Percentiles rank a stretch among this genome's conserved stretches.
Evolutionary conservation across 2,329 filamentous ascomycete genomes (phyloP).

Genomic region (Microsporum audouinii): DNA sequence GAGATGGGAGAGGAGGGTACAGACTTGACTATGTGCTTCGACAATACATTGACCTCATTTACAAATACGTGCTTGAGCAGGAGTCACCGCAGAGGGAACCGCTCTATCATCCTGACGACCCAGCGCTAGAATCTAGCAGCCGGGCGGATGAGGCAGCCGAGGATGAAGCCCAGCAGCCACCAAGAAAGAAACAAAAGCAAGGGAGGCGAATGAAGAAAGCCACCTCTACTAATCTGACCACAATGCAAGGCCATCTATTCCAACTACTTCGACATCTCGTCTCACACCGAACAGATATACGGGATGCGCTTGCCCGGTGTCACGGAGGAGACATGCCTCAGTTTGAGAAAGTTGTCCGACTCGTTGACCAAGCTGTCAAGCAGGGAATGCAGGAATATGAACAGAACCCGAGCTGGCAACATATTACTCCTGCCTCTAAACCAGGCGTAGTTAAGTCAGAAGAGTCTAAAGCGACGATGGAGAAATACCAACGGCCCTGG

Average conservation of each 20-base stretch:
- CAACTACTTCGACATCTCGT: constrained; percentile 78
- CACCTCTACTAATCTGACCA: constrained; percentile 55
- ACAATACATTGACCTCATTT: constrained; percentile 81
- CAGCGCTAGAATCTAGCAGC: constrained; percentile 19
- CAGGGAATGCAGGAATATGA: constrained; percentile 59
- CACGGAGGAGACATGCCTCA: constrained; percentile 59
- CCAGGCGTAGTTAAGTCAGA: constrained; percentile 20
- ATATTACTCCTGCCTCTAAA: constrained; percentile 8
- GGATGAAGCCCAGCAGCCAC: constrained; percentile 15
- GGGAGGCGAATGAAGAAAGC: constrained; percentile 32
- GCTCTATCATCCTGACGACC: constrained; percentile 56
- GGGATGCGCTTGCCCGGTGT: constrained; percentile 66
- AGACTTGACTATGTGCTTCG: constrained; percentile 78
- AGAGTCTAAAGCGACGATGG: constrained; percentile 50
- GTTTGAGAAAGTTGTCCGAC: constrained; percentile 62
- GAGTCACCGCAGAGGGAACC: constrained; percentile 54
- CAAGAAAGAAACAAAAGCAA: constrained; percentile 40
- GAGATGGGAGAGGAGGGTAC: constrained; percentile 69
- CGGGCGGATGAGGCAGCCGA: constrained; percentile 16
- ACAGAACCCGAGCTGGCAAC: constrained; percentile 29
- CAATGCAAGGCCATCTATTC: constrained; percentile 88
- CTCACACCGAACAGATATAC: constrained; percentile 64
- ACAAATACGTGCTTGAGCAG: constrained; percentile 59
- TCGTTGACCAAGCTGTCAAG: constrained; percentile 66
- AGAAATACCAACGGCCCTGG: constrained; percentile 67